Evolutionary conservation across 2,329 filamentous ascomycete genomes (phyloP).

Genomic region (Trematosphaeria pertusa): DNA sequence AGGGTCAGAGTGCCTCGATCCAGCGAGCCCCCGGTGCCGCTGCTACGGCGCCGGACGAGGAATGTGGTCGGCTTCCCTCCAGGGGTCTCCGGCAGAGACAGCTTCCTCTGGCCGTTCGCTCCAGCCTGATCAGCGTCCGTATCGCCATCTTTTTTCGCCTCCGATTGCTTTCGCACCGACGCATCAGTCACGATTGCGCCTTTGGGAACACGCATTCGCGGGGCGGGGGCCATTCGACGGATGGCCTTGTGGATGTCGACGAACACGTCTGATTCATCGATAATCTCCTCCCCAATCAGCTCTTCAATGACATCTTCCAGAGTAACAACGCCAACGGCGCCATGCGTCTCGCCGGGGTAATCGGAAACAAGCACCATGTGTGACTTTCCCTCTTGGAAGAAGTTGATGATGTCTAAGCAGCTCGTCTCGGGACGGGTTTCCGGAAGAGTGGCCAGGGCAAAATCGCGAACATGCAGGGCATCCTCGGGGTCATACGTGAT

Average conservation of each 20-base stretch:
- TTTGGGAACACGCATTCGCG: slow-evolving; percentile 73
- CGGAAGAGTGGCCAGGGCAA: slow-evolving; percentile 89
- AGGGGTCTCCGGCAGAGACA: slow-evolving; percentile 42
- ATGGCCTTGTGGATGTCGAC: slow-evolving; percentile 99
- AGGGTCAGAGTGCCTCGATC: slow-evolving; percentile 31
- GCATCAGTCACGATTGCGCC: slow-evolving; percentile 59
- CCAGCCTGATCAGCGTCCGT: slow-evolving; percentile 23
- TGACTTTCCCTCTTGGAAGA: slow-evolving; percentile 98
- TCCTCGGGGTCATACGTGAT: slow-evolving; percentile 99
- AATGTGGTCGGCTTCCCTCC: slow-evolving; percentile 49
- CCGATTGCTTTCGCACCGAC: slow-evolving; percentile 26
- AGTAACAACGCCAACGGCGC: slow-evolving; percentile 91
- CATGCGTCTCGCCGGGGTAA: slow-evolving; percentile 85
- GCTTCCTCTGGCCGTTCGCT: slow-evolving; percentile 24
- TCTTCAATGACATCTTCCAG: slow-evolving; percentile 98
- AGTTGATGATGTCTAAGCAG: slow-evolving; percentile 98
- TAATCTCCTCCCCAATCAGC: slow-evolving; percentile 98
- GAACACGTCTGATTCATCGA: slow-evolving; percentile 98
- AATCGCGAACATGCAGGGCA: slow-evolving; percentile 82
- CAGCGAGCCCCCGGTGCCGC: slow-evolving; percentile 36
- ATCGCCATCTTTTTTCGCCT: slow-evolving; percentile 30
- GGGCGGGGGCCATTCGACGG: slow-evolving; percentile 83
- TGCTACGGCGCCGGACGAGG: slow-evolving; percentile 55
- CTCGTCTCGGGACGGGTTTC: slow-evolving; percentile 95
- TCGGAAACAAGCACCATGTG: slow-evolving; percentile 98